Evolutionary conservation across 2,329 filamentous ascomycete genomes (phyloP).

Genomic region (Fusarium gaditjirri): DNA sequence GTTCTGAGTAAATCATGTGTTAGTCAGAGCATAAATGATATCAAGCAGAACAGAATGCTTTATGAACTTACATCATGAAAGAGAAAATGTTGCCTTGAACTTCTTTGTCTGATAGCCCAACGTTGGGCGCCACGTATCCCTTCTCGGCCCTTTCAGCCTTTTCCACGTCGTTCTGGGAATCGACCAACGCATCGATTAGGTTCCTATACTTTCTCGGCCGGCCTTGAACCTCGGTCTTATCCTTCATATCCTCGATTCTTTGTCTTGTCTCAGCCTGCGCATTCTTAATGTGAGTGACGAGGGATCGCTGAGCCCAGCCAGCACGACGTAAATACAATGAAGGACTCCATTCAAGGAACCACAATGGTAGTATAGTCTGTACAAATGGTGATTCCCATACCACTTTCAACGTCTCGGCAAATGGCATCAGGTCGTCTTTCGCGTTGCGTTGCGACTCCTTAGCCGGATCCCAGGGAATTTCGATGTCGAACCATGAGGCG

Average conservation of each 20-base stretch:
- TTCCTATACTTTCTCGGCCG: not conserved
- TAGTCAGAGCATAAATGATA: rapidly evolving
- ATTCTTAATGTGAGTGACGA: not conserved
- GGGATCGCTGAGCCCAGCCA: not conserved
- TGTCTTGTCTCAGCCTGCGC: not conserved
- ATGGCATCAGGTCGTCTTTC: not conserved
- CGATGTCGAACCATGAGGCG: not conserved
- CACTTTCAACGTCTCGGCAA: not conserved
- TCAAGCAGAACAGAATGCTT: rapidly evolving
- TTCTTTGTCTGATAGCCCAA: not conserved
- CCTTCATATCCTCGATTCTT: not conserved
- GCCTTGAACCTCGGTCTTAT: not conserved
- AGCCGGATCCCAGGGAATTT: not conserved
- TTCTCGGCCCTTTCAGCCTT: not conserved
- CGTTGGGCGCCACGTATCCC: not conserved
- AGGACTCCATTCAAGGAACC: not conserved
- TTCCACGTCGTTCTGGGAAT: not conserved
- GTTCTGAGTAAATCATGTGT: not conserved
- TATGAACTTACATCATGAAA: not conserved
- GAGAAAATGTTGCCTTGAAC: not conserved
- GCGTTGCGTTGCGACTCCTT: not conserved
- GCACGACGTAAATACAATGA: not conserved
- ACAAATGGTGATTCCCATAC: not conserved
- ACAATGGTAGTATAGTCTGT: not conserved
- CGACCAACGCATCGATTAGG: not conserved